Evolutionary conservation across 345 rosid species (phyloP).

Genomic region (Eutrema heterophyllum): DNA sequence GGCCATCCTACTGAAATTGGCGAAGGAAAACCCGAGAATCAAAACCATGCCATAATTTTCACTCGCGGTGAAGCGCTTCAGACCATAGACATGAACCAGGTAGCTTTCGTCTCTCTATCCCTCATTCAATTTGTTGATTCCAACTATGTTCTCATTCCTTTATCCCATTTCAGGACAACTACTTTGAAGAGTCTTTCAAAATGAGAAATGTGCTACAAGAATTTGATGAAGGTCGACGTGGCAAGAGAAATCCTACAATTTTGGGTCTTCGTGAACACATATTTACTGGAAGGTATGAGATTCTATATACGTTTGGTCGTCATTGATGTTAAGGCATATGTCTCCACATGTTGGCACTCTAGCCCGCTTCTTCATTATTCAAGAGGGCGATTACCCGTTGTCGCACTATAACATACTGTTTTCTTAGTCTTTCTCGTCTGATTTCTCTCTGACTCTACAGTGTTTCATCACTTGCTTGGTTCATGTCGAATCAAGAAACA

Average conservation of each 20-base stretch:
- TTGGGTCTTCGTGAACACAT: constrained; percentile 95
- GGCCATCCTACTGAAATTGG: constrained; percentile 92
- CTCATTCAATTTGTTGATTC: neutral
- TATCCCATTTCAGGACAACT: constrained; percentile 68
- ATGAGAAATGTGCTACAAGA: constrained; percentile 94
- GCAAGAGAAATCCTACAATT: constrained; percentile 69
- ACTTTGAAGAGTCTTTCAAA: constrained; percentile 97
- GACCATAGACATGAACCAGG: constrained; percentile 99
- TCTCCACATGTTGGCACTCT: constrained; percentile 5
- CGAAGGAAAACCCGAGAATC: constrained; percentile 99
- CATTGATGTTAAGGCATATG: neutral
- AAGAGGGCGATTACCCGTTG: no score
- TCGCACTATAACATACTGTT: neutral
- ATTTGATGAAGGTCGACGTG: constrained; percentile 45
- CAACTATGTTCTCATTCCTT: constrained; percentile 2
- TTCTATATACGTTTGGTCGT: neutral
- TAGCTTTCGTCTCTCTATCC: constrained; percentile 24
- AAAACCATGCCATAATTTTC: constrained; percentile 96
- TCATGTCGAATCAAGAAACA: constrained; percentile 99
- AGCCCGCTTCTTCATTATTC: no score
- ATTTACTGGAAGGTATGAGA: constrained; percentile 88
- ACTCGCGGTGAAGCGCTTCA: constrained; percentile 99
- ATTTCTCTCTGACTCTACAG: constrained; percentile 41
- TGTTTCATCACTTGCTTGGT: constrained; percentile 99
- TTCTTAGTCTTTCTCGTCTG: neutral